A percentile compares a stretch with the other conserved stretches of the same genome.
phyloP scores from a whole-genome alignment of 208 protist genomes.

The Trypanosoma boissoni region DNA sequence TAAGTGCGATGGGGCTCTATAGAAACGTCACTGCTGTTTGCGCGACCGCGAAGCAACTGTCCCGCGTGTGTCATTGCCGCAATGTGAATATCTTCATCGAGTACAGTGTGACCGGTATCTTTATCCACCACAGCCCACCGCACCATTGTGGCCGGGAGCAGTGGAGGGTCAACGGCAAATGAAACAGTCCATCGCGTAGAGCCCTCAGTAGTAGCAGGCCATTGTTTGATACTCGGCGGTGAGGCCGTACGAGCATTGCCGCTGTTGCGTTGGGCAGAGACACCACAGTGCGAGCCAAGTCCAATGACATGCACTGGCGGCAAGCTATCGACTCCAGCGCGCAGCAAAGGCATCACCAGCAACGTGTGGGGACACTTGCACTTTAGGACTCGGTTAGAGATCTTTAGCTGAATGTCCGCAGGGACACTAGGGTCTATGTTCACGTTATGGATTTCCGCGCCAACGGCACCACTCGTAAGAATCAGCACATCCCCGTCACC shows the following conservation, averaged over 20 bases:
- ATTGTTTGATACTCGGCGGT: too few relatives aligned
- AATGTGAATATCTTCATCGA: conserved; percentile 33
- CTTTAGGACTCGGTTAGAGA: conserved; percentile 75
- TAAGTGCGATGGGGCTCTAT: conserved; percentile 56
- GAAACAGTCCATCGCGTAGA: conserved; percentile 40
- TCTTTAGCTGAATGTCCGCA: conserved; percentile 70
- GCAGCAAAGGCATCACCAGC: conserved; percentile 75
- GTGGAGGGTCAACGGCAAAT: conserved; percentile 46
- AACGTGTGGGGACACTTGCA: conserved; percentile 91
- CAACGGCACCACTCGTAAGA: conserved; percentile 59
- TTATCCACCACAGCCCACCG: conserved; percentile 37
- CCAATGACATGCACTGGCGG: conserved; percentile 56
- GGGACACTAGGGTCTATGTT: neutral
- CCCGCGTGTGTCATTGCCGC: conserved; percentile 11
- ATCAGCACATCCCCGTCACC: conserved; percentile 84
- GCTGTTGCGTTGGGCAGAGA: too few relatives aligned
- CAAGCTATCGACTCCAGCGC: conserved; percentile 46
- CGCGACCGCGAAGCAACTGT: conserved; percentile 26
- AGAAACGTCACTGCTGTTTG: conserved; percentile 48
- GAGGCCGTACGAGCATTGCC: too few relatives aligned
- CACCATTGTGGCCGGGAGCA: conserved; percentile 54
- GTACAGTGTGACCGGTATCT: conserved; percentile 24
- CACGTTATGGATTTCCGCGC: conserved; percentile 24
- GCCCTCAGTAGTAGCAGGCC: too few relatives aligned
- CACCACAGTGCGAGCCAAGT: conserved; percentile 73